A percentile compares a stretch with the other conserved stretches of the same genome.
Conservation (phyloP, 495 filamentous ascomycete genomes). For the Friedmanniomyces simplex region DNA sequence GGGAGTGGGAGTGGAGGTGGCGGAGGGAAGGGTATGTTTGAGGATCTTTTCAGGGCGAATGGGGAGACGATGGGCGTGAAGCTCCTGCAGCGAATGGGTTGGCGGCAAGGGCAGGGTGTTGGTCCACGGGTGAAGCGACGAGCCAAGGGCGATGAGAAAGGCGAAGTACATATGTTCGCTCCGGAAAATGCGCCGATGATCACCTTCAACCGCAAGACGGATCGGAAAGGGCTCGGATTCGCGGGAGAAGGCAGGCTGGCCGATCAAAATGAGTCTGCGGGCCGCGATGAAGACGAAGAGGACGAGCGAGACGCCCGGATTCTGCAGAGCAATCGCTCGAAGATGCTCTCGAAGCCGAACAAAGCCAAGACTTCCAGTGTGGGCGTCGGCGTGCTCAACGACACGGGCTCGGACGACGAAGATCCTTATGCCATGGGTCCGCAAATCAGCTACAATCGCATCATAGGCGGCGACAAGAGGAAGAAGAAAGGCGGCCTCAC, state of each 20-base stretch:
- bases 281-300: slow-evolving; percentile 7
- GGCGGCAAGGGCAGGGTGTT: slow-evolving; percentile 87
- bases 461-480: slow-evolving; percentile 78
- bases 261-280: slow-evolving; percentile 9
- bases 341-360: slow-evolving; percentile 10
- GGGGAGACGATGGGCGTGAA: slow-evolving; percentile 88
- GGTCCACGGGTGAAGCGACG: slow-evolving; percentile 76
- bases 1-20: slow-evolving; percentile 53
- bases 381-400: slow-evolving; percentile 83
- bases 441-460: slow-evolving; percentile 76
- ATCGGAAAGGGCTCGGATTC: slow-evolving; percentile 76
- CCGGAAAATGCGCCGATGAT: slow-evolving; percentile 75
- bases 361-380: slow-evolving; percentile 47
- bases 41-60: slow-evolving; percentile 62
- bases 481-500: slow-evolving; percentile 47
- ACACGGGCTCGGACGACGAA: slow-evolving; percentile 94
- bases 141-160: slow-evolving; percentile 53
- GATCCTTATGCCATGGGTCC: slow-evolving; percentile 90
- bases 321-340: slow-evolving; percentile 7
- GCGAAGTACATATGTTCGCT: slow-evolving; percentile 63
- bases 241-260: slow-evolving; percentile 51
- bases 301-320: slow-evolving; percentile 16
- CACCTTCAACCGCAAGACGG: slow-evolving; percentile 60
- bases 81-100: slow-evolving; percentile 86
- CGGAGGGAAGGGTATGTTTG: slow-evolving; percentile 45